phyloP scores from a whole-genome alignment of 139 green algal genomes.

The Spirogloea muscicola region DNA sequence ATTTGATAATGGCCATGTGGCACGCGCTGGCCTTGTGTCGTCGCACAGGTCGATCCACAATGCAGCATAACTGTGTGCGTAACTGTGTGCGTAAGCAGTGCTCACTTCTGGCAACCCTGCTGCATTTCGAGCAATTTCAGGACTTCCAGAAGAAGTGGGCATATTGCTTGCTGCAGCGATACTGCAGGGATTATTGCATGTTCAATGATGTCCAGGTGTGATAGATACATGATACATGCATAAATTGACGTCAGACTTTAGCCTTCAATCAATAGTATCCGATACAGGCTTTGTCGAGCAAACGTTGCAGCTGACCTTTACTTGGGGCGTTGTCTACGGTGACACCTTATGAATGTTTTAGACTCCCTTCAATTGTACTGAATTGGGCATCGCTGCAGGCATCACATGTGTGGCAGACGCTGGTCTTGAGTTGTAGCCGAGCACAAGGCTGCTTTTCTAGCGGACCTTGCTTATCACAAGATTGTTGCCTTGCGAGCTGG shows the following conservation, averaged over 20 bases:
- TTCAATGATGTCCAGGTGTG: conserved; percentile 61
- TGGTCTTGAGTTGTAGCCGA: conserved; percentile 26
- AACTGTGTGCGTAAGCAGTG: too few species aligned
- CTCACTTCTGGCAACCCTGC: too few species aligned
- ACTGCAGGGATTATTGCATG: conserved; percentile 57
- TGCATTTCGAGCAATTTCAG: conserved; percentile 50
- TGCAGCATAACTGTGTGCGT: too few species aligned
- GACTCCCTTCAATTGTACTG: too few species aligned
- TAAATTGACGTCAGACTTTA: too few species aligned
- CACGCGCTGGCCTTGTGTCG: conserved; percentile 44
- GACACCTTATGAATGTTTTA: too few species aligned
- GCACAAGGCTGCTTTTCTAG: conserved; percentile 28
- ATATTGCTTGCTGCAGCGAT: conserved; percentile 60
- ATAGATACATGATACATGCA: too few species aligned
- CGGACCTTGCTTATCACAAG: conserved; percentile 22
- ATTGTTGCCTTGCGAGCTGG: conserved; percentile 33
- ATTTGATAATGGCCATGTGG: conserved; percentile 54
- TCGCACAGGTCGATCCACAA: conserved; percentile 49
- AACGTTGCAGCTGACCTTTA: too few species aligned
- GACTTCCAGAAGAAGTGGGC: conserved; percentile 54
- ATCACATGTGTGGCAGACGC: conserved; percentile 41
- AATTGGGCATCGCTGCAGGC: conserved; percentile 9
- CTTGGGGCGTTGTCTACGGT: too few species aligned
- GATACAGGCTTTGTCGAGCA: too few species aligned
- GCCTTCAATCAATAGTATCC: too few species aligned